phyloP scores from a whole-genome alignment of 2,329 filamentous ascomycete genomes.

The Pestalotiopsis sp. region DNA sequence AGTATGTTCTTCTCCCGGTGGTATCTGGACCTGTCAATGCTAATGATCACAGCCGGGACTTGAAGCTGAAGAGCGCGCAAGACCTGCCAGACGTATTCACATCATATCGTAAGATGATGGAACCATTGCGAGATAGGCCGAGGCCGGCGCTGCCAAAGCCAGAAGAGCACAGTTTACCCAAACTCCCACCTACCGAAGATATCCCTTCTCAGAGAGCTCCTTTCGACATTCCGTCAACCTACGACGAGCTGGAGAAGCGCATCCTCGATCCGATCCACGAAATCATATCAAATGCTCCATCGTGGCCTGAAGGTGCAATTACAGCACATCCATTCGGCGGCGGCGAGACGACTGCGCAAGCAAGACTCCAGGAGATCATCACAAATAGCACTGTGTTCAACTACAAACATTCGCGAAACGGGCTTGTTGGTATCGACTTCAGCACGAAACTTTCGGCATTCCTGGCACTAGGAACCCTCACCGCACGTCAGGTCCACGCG shows the following conservation, averaged over 20 bases:
- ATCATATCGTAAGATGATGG: slow-evolving; percentile 69
- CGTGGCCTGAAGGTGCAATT: slow-evolving; percentile 49
- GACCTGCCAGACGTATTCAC: slow-evolving; percentile 77
- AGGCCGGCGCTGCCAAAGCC: slow-evolving; percentile 57
- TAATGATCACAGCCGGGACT: slow-evolving; percentile 57
- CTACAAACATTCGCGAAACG: slow-evolving; percentile 73
- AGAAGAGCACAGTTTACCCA: slow-evolving; percentile 50
- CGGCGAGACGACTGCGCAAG: slow-evolving; percentile 64
- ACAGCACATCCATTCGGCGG: slow-evolving; percentile 69
- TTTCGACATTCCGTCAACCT: slow-evolving; percentile 60
- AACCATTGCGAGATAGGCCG: slow-evolving; percentile 67
- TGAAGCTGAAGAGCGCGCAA: slow-evolving; percentile 54
- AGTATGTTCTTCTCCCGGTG: slow-evolving; percentile 50
- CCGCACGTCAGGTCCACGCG: slow-evolving; percentile 70
- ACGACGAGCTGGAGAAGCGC: slow-evolving; percentile 51
- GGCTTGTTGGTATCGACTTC: slow-evolving; percentile 68
- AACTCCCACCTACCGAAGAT: slow-evolving; percentile 46
- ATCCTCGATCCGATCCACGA: slow-evolving; percentile 59
- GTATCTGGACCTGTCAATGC: slow-evolving; percentile 1
- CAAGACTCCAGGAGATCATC: slow-evolving; percentile 57
- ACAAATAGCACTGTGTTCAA: slow-evolving; percentile 51
- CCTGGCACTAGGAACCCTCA: slow-evolving; percentile 70
- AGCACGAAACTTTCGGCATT: slow-evolving; percentile 77
- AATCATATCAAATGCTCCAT: slow-evolving; percentile 51
- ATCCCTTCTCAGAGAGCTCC: slow-evolving; percentile 61